These are phyloP conservation scores for Naganishia onofrii DNA, from an alignment of 768 basidiomycete genomes.

Conservation along the genomic window DNA sequence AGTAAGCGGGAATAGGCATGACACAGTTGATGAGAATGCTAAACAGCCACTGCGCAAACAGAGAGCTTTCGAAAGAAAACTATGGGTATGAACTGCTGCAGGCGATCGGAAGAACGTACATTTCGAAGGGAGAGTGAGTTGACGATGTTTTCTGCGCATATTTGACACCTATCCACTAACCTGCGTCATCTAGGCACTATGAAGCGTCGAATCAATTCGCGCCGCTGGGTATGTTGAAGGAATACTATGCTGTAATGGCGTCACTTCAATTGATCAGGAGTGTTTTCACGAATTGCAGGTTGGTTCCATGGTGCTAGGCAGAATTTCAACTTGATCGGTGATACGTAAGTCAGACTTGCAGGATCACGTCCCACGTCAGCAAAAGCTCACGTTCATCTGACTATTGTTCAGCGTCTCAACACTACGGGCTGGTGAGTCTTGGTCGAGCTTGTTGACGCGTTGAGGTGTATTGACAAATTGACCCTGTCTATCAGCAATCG, in stretches of 20 bases:
- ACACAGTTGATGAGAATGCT: background rate
- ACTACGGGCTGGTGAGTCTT: constrained; percentile 41
- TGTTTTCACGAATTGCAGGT: constrained; percentile 27
- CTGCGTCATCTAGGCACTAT: constrained; percentile 30
- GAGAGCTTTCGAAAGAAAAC: constrained; percentile 51
- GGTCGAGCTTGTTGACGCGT: background rate
- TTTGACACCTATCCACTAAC: background rate
- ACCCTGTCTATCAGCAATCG: constrained; percentile 36
- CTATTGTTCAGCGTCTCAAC: constrained; percentile 43
- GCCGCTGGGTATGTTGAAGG: constrained; percentile 35
- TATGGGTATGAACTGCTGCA: constrained; percentile 52
- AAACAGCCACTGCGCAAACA: background rate
- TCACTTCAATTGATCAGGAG: constrained; percentile 6
- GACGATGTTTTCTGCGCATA: background rate
- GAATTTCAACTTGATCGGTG: constrained; percentile 46
- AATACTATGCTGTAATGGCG: background rate
- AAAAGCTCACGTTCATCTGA: background rate
- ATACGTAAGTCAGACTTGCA: constrained; percentile 51
- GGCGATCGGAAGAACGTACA: constrained; percentile 50
- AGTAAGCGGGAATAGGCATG: constrained; percentile 27
- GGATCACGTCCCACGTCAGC: too few relatives aligned
- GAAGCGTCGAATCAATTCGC: constrained; percentile 47
- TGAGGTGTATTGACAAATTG: background rate
- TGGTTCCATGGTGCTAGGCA: constrained; percentile 53
- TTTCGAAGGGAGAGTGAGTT: constrained; percentile 46